Evolutionary conservation across 192 early-diverging fungal genomes (phyloP).

Genomic region (Coemansia sp.): DNA sequence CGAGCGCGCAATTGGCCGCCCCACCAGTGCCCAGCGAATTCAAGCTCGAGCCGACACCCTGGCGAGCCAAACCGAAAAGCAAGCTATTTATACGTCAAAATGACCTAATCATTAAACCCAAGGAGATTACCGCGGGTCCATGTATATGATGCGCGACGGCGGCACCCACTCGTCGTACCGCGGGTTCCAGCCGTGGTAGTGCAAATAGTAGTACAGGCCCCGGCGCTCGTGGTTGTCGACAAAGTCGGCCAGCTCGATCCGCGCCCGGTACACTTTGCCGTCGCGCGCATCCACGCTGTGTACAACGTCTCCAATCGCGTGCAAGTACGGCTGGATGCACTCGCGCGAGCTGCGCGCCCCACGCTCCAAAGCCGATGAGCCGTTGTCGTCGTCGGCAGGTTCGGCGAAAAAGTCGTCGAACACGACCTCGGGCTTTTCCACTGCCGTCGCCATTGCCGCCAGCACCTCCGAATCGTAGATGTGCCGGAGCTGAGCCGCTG

Average conservation of each 20-base stretch:
- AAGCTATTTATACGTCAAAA: neutral
- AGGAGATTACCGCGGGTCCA: no score
- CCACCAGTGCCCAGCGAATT: neutral
- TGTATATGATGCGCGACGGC: conserved; percentile 37
- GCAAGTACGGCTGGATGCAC: conserved; percentile 35
- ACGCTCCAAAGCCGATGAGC: neutral
- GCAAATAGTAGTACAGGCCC: conserved; percentile 42
- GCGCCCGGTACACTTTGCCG: conserved; percentile 25
- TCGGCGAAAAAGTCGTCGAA: conserved; percentile 34
- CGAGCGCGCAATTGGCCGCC: neutral
- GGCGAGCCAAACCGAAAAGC: no score
- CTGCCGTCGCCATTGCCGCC: conserved; percentile 3
- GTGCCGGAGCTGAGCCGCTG: conserved; percentile 4
- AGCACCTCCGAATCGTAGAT: conserved; percentile 9
- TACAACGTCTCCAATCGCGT: conserved; percentile 7
- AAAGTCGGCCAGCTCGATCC: conserved; percentile 18
- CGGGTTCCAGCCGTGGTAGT: conserved; percentile 35
- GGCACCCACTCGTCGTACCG: conserved; percentile 47
- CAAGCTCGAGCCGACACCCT: neutral
- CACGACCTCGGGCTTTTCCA: conserved; percentile 13
- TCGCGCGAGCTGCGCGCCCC: conserved; percentile 3
- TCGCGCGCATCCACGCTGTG: conserved; percentile 31
- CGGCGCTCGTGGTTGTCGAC: conserved; percentile 11
- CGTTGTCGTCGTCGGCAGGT: neutral
- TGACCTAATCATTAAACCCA: neutral